Conservation (phyloP, 2,329 filamentous ascomycete species). For the Septoria linicola region DNA sequence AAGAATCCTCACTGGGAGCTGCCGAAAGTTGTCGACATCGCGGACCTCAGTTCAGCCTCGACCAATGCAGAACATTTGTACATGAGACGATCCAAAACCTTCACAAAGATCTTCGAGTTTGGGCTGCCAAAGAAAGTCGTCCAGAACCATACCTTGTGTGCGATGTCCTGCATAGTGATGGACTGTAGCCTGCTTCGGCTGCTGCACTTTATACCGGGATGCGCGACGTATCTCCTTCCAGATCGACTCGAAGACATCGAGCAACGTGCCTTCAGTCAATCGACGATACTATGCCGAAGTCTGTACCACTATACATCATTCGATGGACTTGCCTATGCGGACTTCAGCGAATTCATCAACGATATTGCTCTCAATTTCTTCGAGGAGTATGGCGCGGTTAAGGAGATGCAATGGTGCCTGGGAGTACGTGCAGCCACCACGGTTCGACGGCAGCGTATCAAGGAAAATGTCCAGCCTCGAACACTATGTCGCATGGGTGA, state of each 20-base stretch:
- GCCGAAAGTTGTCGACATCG: conserved; percentile 11
- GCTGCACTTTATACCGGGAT: conserved; percentile 13
- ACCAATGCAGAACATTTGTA: conserved; percentile 18
- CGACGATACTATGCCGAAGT: conserved; percentile 13
- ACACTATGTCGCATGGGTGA: conserved; percentile 21
- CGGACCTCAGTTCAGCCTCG: background rate
- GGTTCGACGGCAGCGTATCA: conserved; percentile 9
- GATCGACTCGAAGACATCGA: conserved; percentile 26
- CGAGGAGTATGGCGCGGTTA: conserved; percentile 14
- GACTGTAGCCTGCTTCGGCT: conserved; percentile 19
- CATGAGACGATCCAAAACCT: conserved; percentile 14
- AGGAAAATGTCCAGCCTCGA: conserved; percentile 9
- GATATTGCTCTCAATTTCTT: conserved; percentile 19
- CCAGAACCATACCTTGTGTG: conserved; percentile 8
- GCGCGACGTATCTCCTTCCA: background rate
- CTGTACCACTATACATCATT: conserved; percentile 12
- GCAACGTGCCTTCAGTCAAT: conserved; percentile 31
- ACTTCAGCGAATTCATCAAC: conserved; percentile 15
- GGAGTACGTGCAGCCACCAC: conserved; percentile 7
- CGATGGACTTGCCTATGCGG: conserved; percentile 10
- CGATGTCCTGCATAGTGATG: conserved; percentile 10
- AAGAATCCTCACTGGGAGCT: conserved; percentile 2
- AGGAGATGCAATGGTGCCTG: conserved; percentile 18
- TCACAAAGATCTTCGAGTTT: conserved; percentile 14
- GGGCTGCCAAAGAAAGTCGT: conserved; percentile 3